Evolutionary conservation across 176 grass and related monocot genomes (phyloP), one percentile per base, ranked within the genome.

Genomic region (Aegilops speltoides): DNA sequence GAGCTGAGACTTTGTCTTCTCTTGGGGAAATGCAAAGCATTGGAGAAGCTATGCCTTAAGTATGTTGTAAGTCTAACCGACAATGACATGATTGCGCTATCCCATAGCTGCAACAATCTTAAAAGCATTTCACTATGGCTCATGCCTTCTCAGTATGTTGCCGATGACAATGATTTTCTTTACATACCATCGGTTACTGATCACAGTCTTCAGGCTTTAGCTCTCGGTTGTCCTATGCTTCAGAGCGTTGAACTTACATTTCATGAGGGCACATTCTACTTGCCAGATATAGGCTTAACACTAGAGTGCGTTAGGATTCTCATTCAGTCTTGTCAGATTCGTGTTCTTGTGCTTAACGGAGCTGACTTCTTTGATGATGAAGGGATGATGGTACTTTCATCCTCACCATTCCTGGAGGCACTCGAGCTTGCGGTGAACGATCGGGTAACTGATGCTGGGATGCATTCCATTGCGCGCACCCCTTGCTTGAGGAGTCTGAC

Each of bases 401-500:
- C 81, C 9, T 81, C 87, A 2, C 45, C 61, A 3, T 82, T 43
- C 32, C 45, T 93, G 88, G 88, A 90, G 85, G 56, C 64, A 33
- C 69, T 93, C 4, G 81, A 93, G 64, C 81, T 93, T 26, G 34
- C 70, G 23, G 83, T 68, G 19, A 86, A 84, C 36, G 68, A 80
- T 34, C 62, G 59, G 61, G 68, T 89, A 36, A 81, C 67, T 32
- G 84, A 93, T 82, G 69, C 79, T n/a, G 91, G 91, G 29, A 81
- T 93, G 64, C 76, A 20, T 19, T 78, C 70, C 70, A 59, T 87
- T 12, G 54, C 60, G 10, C 70, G 22, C 69, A 77, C 41, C 50
- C 84, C 81, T 5, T 41, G 54, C 76, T 85, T 93, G 80, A 86
- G 60, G 37, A 78, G 80, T 77, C 91, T 93, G 45, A 82, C 19